Conservation (phyloP, 805 yeast genomes). For the Saccharomycopsis fodiens region DNA sequence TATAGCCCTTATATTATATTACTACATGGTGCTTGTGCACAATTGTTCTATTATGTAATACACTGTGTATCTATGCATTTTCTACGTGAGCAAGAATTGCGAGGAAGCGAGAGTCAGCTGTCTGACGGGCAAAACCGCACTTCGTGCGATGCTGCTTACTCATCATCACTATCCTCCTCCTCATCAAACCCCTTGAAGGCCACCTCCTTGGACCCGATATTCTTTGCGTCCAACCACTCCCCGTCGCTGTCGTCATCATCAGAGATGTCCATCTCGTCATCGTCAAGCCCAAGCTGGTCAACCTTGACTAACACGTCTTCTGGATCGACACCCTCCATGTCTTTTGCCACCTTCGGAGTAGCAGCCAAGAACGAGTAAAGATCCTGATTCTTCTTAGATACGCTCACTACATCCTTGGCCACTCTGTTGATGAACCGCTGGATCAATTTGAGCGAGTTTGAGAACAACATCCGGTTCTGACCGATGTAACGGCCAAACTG, state of each 20-base stretch:
- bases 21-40: no score
- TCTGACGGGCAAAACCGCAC: no score
- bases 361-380: slow-evolving; percentile 36
- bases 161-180: slow-evolving; percentile 3
- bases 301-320: slow-evolving; percentile 22
- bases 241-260: slow-evolving; percentile 29
- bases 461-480: slow-evolving; percentile 46
- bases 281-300: slow-evolving; percentile 30
- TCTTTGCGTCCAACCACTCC: slow-evolving; percentile 28
- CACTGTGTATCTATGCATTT: no score
- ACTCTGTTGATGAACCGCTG: slow-evolving; percentile 69
- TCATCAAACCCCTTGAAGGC: slow-evolving; percentile 7
- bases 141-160: neutral
- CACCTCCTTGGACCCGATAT: slow-evolving; percentile 21
- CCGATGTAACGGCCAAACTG: slow-evolving; percentile 73
- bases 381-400: slow-evolving; percentile 47
- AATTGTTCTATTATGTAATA: no score
- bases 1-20: no score
- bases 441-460: slow-evolving; percentile 56
- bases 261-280: slow-evolving; percentile 30
- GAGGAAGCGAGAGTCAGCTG: no score
- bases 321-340: slow-evolving; percentile 25
- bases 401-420: slow-evolving; percentile 62
- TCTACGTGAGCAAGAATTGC: no score
- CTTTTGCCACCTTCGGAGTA: slow-evolving; percentile 18